Evolutionary conservation across 805 yeast species (phyloP), one percentile per base, ranked within the genome.

Genomic region (Barnettozyma botsteinii): DNA sequence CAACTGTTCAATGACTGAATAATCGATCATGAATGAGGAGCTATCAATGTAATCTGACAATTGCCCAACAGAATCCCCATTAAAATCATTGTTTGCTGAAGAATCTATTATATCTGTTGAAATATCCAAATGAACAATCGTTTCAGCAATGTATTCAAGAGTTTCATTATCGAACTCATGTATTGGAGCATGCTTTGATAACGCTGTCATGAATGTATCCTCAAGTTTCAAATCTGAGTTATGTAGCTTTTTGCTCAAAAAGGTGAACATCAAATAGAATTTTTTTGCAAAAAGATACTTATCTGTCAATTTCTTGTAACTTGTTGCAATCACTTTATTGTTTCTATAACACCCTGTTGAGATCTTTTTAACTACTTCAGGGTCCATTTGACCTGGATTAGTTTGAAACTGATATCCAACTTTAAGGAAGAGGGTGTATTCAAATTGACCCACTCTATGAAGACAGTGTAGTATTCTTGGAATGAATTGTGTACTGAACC

Each of bases 1-100:
- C n/a, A 38, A 23, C 21, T 37, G 41, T 22, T 37, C 40, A 31
- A 37, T 37, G 19, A 23, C 24, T 8, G 24, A 30, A 9, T n/a
- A 10, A n/a, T 30, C 40, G 6, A 23, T 31, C 10, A 21, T 10
- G n/a, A 37, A 30, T 23, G 11, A 7, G 11, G 20, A 13, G 1
- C 33, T 17, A 10, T 31, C 25, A 9, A 31, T 20, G 15, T 20
- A 31, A 8, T 31, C 24, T n/a, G 33, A 6, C n/a, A 31, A 20
- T 13, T 18, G 32, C 12, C 32, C 33, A 20, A 31, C 22, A 13
- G 11, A 12, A 17, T 31, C 15, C n/a, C n/a, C 18, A 31, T 31
- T n/a, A 21, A 28, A 25, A 3, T n/a, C 6, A 11, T 6, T 11
- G 14, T 10, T 4, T 25, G 22, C n/a, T n/a, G n/a, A n/a, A n/a